A percentile compares a stretch with the other conserved stretches of the same genome.
phyloP scores from a whole-genome alignment of 208 protist species.

The Leptomonas pyrrhocoris region DNA sequence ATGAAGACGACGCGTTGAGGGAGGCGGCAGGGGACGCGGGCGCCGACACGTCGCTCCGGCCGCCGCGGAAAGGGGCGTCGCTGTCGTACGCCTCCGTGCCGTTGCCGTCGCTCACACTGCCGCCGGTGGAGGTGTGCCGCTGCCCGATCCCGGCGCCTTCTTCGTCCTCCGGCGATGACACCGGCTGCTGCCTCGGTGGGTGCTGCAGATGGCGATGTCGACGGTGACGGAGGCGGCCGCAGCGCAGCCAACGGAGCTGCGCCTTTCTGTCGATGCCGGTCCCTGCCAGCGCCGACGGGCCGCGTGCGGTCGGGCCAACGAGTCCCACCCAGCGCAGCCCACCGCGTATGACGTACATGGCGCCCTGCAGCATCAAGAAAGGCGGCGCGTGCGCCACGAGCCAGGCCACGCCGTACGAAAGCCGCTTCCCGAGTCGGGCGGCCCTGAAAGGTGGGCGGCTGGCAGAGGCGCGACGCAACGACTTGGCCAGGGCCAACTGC shows the following conservation, averaged over 20 bases:
- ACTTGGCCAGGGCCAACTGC: slow-evolving; percentile 4
- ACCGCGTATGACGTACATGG: not conserved
- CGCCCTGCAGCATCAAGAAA: not conserved
- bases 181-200: not conserved
- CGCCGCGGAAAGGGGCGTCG: not conserved
- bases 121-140: not conserved
- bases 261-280: not conserved
- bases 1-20: not conserved
- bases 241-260: slow-evolving; percentile 1
- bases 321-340: slow-evolving; percentile 2
- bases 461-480: not conserved
- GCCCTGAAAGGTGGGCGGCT: not conserved
- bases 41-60: not conserved
- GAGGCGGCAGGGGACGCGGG: not conserved
- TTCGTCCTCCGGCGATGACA: not conserved
- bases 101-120: slow-evolving; percentile 17
- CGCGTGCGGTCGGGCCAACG: not conserved
- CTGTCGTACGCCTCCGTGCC: slow-evolving; percentile 14
- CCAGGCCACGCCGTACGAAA: slow-evolving; percentile 1
- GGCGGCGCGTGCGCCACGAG: slow-evolving; percentile 7
- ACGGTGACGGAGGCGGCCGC: not conserved
- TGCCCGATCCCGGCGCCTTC: too few species aligned
- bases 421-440: not conserved
- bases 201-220: not conserved
- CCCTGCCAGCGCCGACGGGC: not conserved